These are phyloP conservation scores for Sarocladiaceae sp. DNA, from an alignment of 2,329 filamentous ascomycete species.

Conservation along the genomic window DNA sequence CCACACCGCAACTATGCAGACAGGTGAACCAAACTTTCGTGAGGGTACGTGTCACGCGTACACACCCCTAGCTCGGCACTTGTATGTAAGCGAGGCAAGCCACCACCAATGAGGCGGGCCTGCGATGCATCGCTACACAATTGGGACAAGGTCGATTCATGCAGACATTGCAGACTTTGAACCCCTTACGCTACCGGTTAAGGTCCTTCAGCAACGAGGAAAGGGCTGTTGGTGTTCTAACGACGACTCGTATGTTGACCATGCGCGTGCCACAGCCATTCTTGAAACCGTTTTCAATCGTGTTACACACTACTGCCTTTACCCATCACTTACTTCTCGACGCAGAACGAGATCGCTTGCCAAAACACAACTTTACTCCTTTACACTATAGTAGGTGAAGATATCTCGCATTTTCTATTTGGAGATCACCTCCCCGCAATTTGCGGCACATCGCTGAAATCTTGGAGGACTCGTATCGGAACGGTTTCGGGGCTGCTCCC, in stretches of 20 bases:
- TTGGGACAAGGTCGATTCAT: neutral
- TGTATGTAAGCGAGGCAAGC: slow-evolving; percentile 4
- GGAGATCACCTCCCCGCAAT: neutral
- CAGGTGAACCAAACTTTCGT: neutral
- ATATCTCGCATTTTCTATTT: neutral
- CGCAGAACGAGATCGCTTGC: no score
- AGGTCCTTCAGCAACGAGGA: no score
- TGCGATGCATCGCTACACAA: neutral
- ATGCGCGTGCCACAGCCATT: no score
- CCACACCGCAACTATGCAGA: slow-evolving; percentile 5
- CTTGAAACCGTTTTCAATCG: no score
- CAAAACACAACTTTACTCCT: no score
- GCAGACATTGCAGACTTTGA: no score
- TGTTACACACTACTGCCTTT: no score
- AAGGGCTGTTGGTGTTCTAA: no score
- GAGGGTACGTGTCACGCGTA: no score
- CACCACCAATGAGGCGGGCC: neutral
- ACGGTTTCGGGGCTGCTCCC: slow-evolving; percentile 3
- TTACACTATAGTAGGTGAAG: neutral
- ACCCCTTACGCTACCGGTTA: no score
- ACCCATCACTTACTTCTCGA: no score
- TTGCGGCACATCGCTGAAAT: neutral
- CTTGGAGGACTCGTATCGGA: neutral
- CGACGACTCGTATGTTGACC: no score
- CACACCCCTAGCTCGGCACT: slow-evolving; percentile 1